phyloP scores from a whole-genome alignment of 2,329 filamentous ascomycete genomes.

The Penicillium sp. region DNA sequence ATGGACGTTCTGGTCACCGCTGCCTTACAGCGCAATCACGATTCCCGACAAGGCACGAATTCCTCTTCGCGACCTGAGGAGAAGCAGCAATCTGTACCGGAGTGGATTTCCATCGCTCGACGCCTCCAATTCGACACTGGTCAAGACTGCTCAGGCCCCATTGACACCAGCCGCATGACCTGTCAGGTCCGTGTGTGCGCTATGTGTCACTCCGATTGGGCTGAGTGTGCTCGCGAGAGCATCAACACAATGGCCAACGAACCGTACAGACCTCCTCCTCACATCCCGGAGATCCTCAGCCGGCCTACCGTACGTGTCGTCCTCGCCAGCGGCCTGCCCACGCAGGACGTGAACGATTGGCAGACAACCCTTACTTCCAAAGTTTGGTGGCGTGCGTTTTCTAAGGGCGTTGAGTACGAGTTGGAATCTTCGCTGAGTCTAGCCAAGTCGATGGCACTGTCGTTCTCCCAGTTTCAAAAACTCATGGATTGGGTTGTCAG shows the following conservation, averaged over 20 bases:
- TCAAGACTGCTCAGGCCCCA: neutral
- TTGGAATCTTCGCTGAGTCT: neutral
- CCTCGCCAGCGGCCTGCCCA: slow-evolving; percentile 17
- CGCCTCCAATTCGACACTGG: neutral
- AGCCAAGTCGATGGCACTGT: neutral
- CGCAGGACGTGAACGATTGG: neutral
- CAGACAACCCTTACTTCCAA: neutral
- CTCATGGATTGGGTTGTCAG: neutral
- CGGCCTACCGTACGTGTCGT: slow-evolving; percentile 21
- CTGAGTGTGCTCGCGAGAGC: slow-evolving; percentile 47
- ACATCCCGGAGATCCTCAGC: slow-evolving; percentile 31
- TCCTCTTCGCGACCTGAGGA: too few relatives aligned
- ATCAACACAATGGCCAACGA: slow-evolving; percentile 45
- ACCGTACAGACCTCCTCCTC: slow-evolving; percentile 19
- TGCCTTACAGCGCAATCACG: neutral
- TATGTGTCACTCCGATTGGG: slow-evolving; percentile 10
- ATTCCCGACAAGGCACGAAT: neutral
- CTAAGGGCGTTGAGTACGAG: neutral
- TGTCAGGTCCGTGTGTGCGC: slow-evolving; percentile 14
- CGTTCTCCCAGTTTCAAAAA: neutral
- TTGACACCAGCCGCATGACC: neutral
- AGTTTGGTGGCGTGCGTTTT: neutral
- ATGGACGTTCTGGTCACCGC: slow-evolving; percentile 18
- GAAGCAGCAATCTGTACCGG: neutral
- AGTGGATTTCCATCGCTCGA: neutral